phyloP scores from a whole-genome alignment of 2,329 filamentous ascomycete species.

The Fusarium sp. region DNA sequence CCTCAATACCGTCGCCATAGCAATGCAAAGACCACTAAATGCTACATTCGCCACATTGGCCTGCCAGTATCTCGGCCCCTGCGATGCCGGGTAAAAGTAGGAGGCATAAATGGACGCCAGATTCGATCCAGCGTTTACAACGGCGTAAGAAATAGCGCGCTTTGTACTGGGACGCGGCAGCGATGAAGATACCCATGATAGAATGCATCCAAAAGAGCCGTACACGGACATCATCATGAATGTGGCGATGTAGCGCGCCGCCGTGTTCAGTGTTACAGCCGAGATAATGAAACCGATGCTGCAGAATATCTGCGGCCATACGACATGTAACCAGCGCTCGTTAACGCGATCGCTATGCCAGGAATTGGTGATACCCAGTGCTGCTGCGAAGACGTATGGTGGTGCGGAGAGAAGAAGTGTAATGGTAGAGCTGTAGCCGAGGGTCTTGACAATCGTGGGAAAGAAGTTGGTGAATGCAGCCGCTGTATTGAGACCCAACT shows the following conservation, averaged over 20 bases:
- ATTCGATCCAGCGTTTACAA: slow-evolving; percentile 9
- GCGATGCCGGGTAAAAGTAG: slow-evolving; percentile 5
- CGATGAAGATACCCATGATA: slow-evolving; percentile 16
- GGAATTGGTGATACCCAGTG: slow-evolving; percentile 6
- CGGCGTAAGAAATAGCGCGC: slow-evolving; percentile 12
- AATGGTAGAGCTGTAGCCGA: slow-evolving; percentile 7
- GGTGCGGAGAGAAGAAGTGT: slow-evolving; percentile 15
- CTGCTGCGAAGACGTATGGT: slow-evolving; percentile 16
- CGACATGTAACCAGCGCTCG: slow-evolving; percentile 15
- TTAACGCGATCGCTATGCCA: slow-evolving; percentile 17
- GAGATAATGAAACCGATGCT: slow-evolving; percentile 19
- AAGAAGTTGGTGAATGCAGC: slow-evolving; percentile 22
- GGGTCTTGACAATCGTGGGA: slow-evolving; percentile 16
- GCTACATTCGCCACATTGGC: slow-evolving; percentile 9
- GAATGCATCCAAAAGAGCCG: slow-evolving; percentile 15
- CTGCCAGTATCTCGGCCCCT: slow-evolving; percentile 15
- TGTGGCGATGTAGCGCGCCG: slow-evolving; percentile 15
- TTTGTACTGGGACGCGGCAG: slow-evolving; percentile 18
- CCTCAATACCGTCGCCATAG: slow-evolving; percentile 10
- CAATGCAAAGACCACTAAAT: slow-evolving; percentile 18
- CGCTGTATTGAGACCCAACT: slow-evolving; percentile 18
- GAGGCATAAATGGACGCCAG: slow-evolving; percentile 19
- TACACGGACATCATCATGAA: slow-evolving; percentile 31
- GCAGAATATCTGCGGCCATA: slow-evolving; percentile 19
- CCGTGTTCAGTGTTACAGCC: slow-evolving; percentile 8